Conservation (phyloP, 805 yeast genomes). For the Priceomyces carsonii region DNA sequence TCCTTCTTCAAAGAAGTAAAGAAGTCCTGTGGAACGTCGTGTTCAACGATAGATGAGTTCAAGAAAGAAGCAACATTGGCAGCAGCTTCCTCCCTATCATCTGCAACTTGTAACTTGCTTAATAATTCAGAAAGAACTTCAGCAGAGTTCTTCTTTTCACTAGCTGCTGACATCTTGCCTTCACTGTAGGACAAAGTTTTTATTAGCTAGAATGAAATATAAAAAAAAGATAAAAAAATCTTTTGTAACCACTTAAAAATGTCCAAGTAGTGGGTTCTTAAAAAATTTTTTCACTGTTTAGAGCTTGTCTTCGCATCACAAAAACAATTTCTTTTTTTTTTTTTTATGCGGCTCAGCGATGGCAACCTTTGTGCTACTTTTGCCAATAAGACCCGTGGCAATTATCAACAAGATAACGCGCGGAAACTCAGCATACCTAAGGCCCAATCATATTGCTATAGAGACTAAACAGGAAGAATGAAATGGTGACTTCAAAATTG, state of each 20-base stretch:
- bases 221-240: conserved; percentile 13
- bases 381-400: too few relatives aligned
- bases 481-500: too few relatives aligned
- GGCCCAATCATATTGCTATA: too few relatives aligned
- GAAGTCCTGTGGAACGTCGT: conserved; percentile 92
- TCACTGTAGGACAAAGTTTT: conserved; percentile 8
- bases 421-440: too few relatives aligned
- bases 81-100: conserved; percentile 83
- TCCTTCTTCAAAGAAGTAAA: conserved; percentile 75
- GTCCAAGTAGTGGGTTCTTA: conserved; percentile 6
- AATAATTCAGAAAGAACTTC: conserved; percentile 93
- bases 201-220: conserved; percentile 21
- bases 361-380: too few relatives aligned
- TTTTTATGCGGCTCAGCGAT: conserved; percentile 8
- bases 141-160: conserved; percentile 62
- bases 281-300: conserved; percentile 7
- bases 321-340: conserved; percentile 4
- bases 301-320: conserved; percentile 9
- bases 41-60: conserved; percentile 97
- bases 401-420: too few relatives aligned
- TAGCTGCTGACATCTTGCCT: conserved; percentile 50
- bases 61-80: conserved; percentile 87
- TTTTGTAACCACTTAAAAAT: conserved; percentile 5
- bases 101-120: conserved; percentile 91
- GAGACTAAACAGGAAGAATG: too few relatives aligned